Percentiles rank a stretch among this genome's conserved stretches.
phyloP scores from a whole-genome alignment of 2,329 filamentous ascomycete species.

The Chalara sp. region DNA sequence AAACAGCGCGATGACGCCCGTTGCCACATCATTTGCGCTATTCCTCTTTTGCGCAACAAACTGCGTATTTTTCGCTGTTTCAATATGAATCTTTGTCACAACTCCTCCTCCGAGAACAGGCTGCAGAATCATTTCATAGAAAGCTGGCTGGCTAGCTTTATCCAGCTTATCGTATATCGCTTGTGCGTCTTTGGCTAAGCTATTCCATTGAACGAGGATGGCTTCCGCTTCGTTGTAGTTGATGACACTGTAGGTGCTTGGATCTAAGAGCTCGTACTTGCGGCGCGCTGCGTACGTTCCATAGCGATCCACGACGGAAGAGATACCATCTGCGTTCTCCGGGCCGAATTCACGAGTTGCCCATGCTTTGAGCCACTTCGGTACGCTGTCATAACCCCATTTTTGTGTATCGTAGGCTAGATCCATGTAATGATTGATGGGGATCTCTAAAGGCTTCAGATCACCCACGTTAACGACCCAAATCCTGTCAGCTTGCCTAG shows the following conservation, averaged over 20 bases:
- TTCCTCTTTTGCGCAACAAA: conserved; percentile 51
- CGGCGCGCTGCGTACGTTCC: conserved; percentile 49
- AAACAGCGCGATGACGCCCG: conserved; percentile 45
- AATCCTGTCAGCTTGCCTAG: conserved; percentile 44
- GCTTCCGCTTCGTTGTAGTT: conserved; percentile 59
- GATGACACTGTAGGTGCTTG: conserved; percentile 50
- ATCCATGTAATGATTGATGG: conserved; percentile 61
- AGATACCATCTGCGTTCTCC: conserved; percentile 39
- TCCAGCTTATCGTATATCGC: conserved; percentile 47
- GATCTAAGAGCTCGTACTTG: conserved; percentile 57
- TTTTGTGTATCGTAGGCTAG: conserved; percentile 56
- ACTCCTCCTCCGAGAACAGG: conserved; percentile 51
- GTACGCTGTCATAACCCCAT: conserved; percentile 49
- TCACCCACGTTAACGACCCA: conserved; percentile 63
- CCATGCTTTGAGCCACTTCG: conserved; percentile 50
- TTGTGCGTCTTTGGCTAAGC: conserved; percentile 46
- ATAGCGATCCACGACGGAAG: conserved; percentile 47
- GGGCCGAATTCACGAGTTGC: conserved; percentile 50
- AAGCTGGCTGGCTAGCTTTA: conserved; percentile 45
- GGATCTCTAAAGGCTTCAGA: conserved; percentile 53
- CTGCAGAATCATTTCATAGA: conserved; percentile 56
- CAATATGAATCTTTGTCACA: conserved; percentile 46
- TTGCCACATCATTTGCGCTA: conserved; percentile 46
- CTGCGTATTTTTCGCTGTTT: conserved; percentile 43
- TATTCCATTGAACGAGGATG: conserved; percentile 48